phyloP scores from a whole-genome alignment of 345 rosid genomes.

The Acer negundo region DNA sequence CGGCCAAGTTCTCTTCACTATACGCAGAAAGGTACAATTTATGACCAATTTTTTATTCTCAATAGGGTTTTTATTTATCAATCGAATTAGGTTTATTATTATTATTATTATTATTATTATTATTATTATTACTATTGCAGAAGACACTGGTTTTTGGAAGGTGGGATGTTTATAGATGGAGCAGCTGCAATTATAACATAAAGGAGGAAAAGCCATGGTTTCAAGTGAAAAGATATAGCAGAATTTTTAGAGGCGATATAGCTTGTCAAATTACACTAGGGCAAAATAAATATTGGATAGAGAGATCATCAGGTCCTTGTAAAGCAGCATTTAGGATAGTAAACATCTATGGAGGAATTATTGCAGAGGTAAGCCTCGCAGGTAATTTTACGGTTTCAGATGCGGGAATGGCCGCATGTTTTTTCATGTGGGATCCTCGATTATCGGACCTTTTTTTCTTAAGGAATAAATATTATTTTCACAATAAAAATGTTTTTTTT shows the following conservation, averaged over 20 bases:
- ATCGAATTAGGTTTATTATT: too few species aligned
- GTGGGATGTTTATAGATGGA: conserved; percentile 43
- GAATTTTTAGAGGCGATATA: conserved; percentile 22
- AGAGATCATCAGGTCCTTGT: background rate
- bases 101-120: background rate
- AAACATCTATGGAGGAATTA: conserved; percentile 5
- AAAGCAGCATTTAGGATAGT: conserved; percentile 3
- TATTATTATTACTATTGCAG: conserved; percentile 25
- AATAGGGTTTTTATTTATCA: too few species aligned
- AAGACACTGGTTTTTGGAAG: conserved; percentile 20
- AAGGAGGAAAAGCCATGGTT: conserved; percentile 38
- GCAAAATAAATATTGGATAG: conserved; percentile 12
- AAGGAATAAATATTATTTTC: too few species aligned
- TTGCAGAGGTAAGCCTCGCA: background rate
- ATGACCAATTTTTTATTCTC: too few species aligned
- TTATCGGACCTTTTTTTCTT: too few species aligned
- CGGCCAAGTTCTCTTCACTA: conserved; percentile 46
- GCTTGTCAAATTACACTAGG: conserved; percentile 32
- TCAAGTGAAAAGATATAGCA: conserved; percentile 27
- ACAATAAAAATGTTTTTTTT: too few species aligned
- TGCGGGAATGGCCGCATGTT: too few species aligned
- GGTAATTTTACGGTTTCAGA: too few species aligned
- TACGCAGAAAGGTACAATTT: conserved; percentile 34
- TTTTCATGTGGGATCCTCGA: too few species aligned
- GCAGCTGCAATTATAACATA: background rate